Evolutionary conservation across 2,329 filamentous ascomycete genomes (phyloP), one percentile per base, ranked within the genome.

Genomic region (Fusarium agapanthi): DNA sequence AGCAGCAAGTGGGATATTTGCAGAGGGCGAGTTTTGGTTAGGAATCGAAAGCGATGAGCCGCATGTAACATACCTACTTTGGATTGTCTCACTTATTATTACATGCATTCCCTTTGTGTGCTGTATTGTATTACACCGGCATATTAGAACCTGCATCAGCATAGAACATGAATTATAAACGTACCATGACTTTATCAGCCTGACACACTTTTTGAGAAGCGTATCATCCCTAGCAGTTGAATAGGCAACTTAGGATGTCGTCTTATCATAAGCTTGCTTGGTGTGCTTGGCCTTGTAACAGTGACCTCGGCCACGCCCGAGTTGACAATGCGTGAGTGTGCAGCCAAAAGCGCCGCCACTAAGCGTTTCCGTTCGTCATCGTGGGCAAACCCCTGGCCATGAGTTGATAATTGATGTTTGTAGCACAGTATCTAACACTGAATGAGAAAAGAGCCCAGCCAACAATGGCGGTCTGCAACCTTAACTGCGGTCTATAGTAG

Each of bases 391-490:
- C 67, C 44, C 56, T 54, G 59, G 70, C 57, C 66, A 60, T 57
- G 45, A 74, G 51, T 65, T 47, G 55, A 54, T 32, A 51, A 44
- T 20, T 61, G 56, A 47, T 53, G 24, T 43, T 26, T 45, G 56
- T 43, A 28, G 45, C 56, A 61, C 54, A 69, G 58, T 69, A 69
- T 65, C 43, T 48, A 47, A 32, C 45, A 69, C 50, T 40, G 28
- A 20, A 32, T 47, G 34, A 50, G 44, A 67, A 50, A 34, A 34
- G 24, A 35, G 41, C 56, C 56, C 24, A 32, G 41, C 56, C 56
- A 53, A 65, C 30, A 64, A 70, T 69, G 64, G 71, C 71, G 71
- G 71, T 74, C 71, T 67, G 71, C 56, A 32, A 48, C 40, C 7
- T 45, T 65, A 35, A 50, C 22, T 35, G 65, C 45, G 45, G 61